Conservation (phyloP, 1,284 basidiomycete species). For the Leccinum pseudoinsigne region DNA sequence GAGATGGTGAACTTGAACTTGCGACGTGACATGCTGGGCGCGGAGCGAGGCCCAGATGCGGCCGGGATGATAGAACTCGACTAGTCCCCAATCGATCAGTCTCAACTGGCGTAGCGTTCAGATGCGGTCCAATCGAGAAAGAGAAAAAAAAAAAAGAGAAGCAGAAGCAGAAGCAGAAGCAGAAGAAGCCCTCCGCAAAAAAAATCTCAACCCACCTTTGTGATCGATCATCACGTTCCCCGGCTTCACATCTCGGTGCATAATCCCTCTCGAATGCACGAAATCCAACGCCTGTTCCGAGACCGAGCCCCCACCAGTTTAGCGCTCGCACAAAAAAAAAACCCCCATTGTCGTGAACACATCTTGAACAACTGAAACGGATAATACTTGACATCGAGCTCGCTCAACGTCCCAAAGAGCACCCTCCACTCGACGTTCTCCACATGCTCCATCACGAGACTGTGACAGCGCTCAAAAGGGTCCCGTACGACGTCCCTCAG, state of each 20-base stretch:
- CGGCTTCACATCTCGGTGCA: slow-evolving; percentile 92
- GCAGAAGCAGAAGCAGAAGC: background rate
- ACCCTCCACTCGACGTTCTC: slow-evolving; percentile 86
- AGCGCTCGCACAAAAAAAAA: background rate
- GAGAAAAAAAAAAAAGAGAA: background rate
- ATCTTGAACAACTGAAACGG: slow-evolving; percentile 84
- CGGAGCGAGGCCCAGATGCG: too few species aligned
- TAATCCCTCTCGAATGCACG: slow-evolving; percentile 86
- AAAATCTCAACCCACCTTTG: slow-evolving; percentile 48
- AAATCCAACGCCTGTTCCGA: slow-evolving; percentile 76
- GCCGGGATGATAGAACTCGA: slow-evolving; percentile 89
- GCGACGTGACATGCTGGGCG: slow-evolving; percentile 81
- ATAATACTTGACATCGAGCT: slow-evolving; percentile 85
- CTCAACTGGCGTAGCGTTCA: slow-evolving; percentile 50
- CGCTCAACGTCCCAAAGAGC: slow-evolving; percentile 72
- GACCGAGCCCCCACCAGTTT: background rate
- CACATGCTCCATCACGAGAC: slow-evolving; percentile 84
- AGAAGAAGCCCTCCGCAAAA: too few species aligned
- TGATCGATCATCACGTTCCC: slow-evolving; percentile 93
- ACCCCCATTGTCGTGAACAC: slow-evolving; percentile 6
- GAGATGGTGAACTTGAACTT: slow-evolving; percentile 99
- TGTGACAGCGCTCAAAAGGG: slow-evolving; percentile 71
- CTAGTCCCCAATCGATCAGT: slow-evolving; percentile 91
- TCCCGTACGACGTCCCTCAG: slow-evolving; percentile 87
- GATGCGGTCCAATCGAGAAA: background rate